Base-by-base conservation (phyloP, 2,329 filamentous ascomycete genomes). In the Orbilia blumenaviensis region DNA sequence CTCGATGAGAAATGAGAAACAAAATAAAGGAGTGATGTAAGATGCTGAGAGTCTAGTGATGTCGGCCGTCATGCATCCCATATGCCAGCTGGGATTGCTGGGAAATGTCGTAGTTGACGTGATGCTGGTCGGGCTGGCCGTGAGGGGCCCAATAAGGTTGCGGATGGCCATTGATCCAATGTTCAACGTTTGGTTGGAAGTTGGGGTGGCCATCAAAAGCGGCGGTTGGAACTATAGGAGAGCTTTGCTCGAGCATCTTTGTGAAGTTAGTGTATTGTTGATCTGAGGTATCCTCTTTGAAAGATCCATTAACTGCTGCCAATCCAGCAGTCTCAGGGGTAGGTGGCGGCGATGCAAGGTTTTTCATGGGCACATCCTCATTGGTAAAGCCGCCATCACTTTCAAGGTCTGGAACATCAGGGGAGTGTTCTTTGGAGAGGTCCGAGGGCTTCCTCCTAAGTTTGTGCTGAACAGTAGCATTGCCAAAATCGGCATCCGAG, bases 361-460 rank as follows among this genome's bases (percentile, higher is more conserved):
- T 76, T 23, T 76, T 76, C 34, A 54, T 50, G 23, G 38, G 58
- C 29, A 16, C 29, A 38, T 76, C 72, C 21, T 68, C 72, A 34
- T 69, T 69, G 9, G 66, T 69, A 18, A 68, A 76, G 0, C 72
- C 72, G 34, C 64, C 58, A 61, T 76, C 72, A 42, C 72, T 76
- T 41, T 76, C 72, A 7, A 76, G 72, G 54, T 76, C 72, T 27
- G 72, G 72, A 64, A 76, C 64, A n/a, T 75, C 71, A 14, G 72
- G 72, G 9, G 72, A 69, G 48, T 76, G 72, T 46, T 76, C 72
- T 54, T 76, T 76, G 38, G 63, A 69, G 52, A 76, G 72, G 50
- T 76, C 72, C 38, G 72, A 76, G 41, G 72, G 72, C 34, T 76
- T 76, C 23, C 72, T 63, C 2, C 69, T 69, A 36, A 76, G 44